These are phyloP conservation scores for Rhodotorula toruloides DNA, from an alignment of 768 basidiomycete genomes.

Conservation along the genomic window DNA sequence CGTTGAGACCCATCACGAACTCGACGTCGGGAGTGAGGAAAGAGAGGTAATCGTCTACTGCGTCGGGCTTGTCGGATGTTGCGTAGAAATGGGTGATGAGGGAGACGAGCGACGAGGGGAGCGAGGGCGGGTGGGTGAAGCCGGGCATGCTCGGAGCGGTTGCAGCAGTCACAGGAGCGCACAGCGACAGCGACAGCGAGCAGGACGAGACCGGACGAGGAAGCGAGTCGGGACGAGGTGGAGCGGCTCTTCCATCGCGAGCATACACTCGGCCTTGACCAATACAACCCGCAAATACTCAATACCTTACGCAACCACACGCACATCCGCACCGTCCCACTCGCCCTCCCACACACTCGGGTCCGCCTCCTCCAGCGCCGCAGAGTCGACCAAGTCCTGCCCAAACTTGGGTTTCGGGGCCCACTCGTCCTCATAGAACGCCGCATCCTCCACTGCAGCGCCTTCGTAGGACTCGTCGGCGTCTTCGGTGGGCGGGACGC, in stretches of 20 bases:
- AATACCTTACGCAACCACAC: background rate
- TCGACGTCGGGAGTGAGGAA: slow-evolving; percentile 17
- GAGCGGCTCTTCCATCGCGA: background rate
- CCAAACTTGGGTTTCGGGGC: slow-evolving; percentile 14
- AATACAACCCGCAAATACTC: too few species aligned
- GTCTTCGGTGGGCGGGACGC: slow-evolving; percentile 6
- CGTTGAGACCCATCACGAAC: slow-evolving; percentile 31
- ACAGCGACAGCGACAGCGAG: too few species aligned
- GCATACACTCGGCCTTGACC: too few species aligned
- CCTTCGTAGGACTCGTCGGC: background rate
- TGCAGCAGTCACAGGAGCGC: too few species aligned
- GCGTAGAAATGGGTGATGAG: slow-evolving; percentile 9
- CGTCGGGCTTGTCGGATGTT: background rate
- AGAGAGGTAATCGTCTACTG: slow-evolving; percentile 7
- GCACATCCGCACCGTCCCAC: slow-evolving; percentile 10
- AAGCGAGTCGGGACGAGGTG: background rate
- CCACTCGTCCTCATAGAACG: background rate
- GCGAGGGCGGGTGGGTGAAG: background rate
- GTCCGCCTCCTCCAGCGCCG: background rate
- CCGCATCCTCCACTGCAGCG: slow-evolving; percentile 1
- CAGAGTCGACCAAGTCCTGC: slow-evolving; percentile 15
- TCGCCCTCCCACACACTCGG: slow-evolving; percentile 22
- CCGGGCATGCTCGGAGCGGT: too few species aligned
- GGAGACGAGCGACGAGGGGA: background rate
- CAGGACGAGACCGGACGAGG: background rate